These are phyloP conservation scores for Diplotaxis tenuifolia DNA, from an alignment of 345 rosid species.

Conservation along the genomic window DNA sequence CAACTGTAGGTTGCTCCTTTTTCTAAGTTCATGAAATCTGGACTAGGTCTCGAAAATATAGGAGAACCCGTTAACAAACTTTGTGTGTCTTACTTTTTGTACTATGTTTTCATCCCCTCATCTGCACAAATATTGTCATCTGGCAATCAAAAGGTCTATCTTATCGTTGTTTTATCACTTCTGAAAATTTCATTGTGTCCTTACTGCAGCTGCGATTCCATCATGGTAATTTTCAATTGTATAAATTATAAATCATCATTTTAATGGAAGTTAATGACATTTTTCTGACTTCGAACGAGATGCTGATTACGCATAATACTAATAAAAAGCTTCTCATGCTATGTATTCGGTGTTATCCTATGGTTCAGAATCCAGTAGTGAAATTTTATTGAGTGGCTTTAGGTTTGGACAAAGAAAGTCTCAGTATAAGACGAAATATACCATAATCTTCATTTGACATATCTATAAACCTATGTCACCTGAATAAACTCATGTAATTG, in stretches of 20 bases:
- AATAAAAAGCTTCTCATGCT: not conserved
- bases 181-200: constrained; percentile 59
- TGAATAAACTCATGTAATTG: not conserved
- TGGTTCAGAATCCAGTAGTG: not conserved
- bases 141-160: too few relatives aligned
- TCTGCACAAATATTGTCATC: too few relatives aligned
- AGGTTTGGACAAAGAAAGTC: not conserved
- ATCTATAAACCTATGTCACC: not conserved
- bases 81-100: too few relatives aligned
- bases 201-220: constrained; percentile 65
- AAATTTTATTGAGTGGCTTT: not conserved
- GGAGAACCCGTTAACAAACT: too few relatives aligned
- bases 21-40: too few relatives aligned
- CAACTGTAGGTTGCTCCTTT: too few relatives aligned
- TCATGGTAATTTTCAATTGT: constrained; percentile 53
- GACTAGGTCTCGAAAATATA: too few relatives aligned
- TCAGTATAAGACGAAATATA: not conserved
- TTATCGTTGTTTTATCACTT: too few relatives aligned
- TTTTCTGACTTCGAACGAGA: not conserved
- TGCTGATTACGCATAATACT: not conserved
- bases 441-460: not conserved
- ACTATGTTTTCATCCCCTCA: too few relatives aligned
- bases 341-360: not conserved
- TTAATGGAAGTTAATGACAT: not conserved
- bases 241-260: constrained; percentile 18